Evolutionary conservation across 1,139 yeast species (phyloP).

Genomic region (Candida smagusa): DNA sequence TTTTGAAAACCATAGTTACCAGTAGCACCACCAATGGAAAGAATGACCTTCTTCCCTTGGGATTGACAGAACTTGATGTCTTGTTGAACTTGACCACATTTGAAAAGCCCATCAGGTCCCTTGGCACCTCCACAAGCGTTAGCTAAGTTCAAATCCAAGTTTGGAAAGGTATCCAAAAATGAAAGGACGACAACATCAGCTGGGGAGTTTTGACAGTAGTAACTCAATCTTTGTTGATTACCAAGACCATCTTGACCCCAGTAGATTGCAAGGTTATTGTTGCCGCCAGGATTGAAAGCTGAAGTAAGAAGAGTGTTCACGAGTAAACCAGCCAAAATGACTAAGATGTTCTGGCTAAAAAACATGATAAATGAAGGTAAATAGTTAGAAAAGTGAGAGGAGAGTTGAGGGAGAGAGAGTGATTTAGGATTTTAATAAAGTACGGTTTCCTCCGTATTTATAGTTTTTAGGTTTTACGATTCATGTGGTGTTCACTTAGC

Average conservation of each 20-base stretch:
- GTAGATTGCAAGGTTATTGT: slow-evolving; percentile 13
- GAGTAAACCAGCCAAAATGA: neutral
- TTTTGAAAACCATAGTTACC: slow-evolving; percentile 13
- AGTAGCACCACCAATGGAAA: slow-evolving; percentile 17
- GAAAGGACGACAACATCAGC: slow-evolving; percentile 15
- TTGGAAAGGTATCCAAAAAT: slow-evolving; percentile 14
- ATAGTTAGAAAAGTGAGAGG: neutral
- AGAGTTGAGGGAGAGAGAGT: too few relatives aligned
- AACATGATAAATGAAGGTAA: neutral
- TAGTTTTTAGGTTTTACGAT: too few relatives aligned
- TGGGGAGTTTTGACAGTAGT: slow-evolving; percentile 13
- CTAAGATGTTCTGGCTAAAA: neutral
- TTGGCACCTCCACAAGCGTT: slow-evolving; percentile 12
- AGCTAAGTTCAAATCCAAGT: slow-evolving; percentile 12
- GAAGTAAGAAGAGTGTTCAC: neutral
- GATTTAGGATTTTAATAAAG: too few relatives aligned
- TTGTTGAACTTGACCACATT: slow-evolving; percentile 12
- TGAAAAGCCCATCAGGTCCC: slow-evolving; percentile 14
- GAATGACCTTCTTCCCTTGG: slow-evolving; percentile 14
- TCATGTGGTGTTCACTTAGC: too few relatives aligned
- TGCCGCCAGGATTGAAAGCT: slow-evolving; percentile 7
- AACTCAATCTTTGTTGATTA: slow-evolving; percentile 11
- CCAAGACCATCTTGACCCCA: slow-evolving; percentile 20
- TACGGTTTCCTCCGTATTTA: too few relatives aligned
- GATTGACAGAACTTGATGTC: slow-evolving; percentile 17